Evolutionary conservation across 73 alveolate species (phyloP), one percentile per base, ranked within the genome.

Genomic region (Effrenium voratum): DNA sequence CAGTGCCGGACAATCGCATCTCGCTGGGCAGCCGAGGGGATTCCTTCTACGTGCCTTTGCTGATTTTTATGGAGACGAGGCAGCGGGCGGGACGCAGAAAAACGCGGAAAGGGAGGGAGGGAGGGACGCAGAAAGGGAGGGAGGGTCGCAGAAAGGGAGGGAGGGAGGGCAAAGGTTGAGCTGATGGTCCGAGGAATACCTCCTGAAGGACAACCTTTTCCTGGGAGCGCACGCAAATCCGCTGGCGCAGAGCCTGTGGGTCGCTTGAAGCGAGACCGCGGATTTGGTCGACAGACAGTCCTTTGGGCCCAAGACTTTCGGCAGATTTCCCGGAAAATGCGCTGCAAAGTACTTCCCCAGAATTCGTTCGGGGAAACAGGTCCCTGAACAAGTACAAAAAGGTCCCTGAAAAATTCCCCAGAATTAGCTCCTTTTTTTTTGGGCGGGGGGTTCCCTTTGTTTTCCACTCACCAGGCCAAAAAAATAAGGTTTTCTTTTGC

Each of bases 1-100:
- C 57, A n/a, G n/a, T 68, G 45, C 43, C 16, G 28, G 98, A 73
- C 52, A 92, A 75, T 63, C 91, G 98, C 60, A 75, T 92, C 77
- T 93, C 98, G 36, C 50, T 93, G 41, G 98, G 98, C 10, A 57
- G 93, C 76, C 93, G 98, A 0, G 98, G 98, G 13, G 98, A 93
- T 68, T 76, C 93, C 15, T 75, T 93, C 93, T 93, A 93, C 24
- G 98, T 38, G 45, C 19, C 85, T 57, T 44, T 52, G 66, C 81
- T 5, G 47, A 36, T 10, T 10, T 34, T 32, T 3, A 66, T 2
- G 40, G 19, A 66, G 34, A 16, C 0, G 16, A n/a, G 79, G 44
- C 30, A 0, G 32, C 12, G 13, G 83, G 83, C 13, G 83, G 28
- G 83, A 72, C 82, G 5, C 82, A 72, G 45, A 34, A 15, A 32